These are phyloP conservation scores for Naegleria fowleri DNA, from an alignment of 208 protist species.

Conservation along the genomic window DNA sequence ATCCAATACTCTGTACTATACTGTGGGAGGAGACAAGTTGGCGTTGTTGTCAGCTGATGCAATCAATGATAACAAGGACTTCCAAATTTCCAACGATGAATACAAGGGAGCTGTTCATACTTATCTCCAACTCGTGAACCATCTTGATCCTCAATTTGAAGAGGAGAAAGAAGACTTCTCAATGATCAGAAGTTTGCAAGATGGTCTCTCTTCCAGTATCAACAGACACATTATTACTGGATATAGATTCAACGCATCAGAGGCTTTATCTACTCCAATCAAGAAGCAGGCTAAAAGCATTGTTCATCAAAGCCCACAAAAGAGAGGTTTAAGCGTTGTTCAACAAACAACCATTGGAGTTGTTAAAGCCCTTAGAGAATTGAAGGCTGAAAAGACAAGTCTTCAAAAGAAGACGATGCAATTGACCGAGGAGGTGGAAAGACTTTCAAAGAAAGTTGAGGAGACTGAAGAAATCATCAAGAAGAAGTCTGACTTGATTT, in stretches of 20 bases:
- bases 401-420: not conserved
- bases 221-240: not conserved
- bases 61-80: not conserved
- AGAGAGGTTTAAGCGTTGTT: not conserved
- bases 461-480: not conserved
- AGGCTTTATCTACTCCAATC: not conserved
- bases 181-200: not conserved
- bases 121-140: not conserved
- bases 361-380: not conserved
- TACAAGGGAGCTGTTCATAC: not conserved
- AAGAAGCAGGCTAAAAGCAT: not conserved
- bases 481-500: constrained; percentile 11
- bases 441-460: not conserved
- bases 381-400: not conserved
- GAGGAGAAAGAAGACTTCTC: not conserved
- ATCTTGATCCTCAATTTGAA: not conserved
- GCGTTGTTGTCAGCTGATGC: not conserved
- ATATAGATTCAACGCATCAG: not conserved
- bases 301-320: not conserved
- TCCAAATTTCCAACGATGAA: not conserved
- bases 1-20: not conserved
- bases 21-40: not conserved
- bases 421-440: not conserved
- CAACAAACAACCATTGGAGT: not conserved
- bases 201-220: not conserved